These are phyloP conservation scores for Fraxinus greggii DNA, from an alignment of 305 asterid genomes.

Conservation along the genomic window DNA sequence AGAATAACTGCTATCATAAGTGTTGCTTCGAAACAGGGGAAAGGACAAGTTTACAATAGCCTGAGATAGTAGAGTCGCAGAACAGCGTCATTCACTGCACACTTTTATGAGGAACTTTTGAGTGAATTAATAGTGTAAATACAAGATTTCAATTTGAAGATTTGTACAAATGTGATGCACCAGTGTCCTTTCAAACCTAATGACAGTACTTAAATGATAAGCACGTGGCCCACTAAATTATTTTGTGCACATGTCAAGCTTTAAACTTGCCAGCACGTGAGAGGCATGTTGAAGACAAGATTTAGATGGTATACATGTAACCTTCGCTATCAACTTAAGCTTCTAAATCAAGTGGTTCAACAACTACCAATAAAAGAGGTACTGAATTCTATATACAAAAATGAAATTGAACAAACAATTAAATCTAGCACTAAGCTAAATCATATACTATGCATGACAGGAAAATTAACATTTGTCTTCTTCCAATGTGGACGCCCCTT, in stretches of 20 bases:
- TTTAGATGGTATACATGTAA: background rate
- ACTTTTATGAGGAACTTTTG: background rate
- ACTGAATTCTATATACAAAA: background rate
- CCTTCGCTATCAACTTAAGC: background rate
- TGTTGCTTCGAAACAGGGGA: background rate
- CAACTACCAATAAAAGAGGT: background rate
- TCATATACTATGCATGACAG: background rate
- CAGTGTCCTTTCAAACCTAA: background rate
- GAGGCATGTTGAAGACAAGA: background rate
- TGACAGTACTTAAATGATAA: background rate
- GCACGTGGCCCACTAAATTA: background rate
- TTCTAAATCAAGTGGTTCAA: background rate
- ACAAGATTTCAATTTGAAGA: constrained; percentile 8
- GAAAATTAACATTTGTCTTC: background rate
- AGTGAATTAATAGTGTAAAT: constrained; percentile 2
- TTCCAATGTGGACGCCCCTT: background rate
- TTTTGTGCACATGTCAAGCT: background rate
- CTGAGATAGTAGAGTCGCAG: background rate
- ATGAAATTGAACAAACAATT: background rate
- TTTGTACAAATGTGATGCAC: constrained; percentile 16
- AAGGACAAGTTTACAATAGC: background rate
- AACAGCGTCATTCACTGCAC: constrained; percentile 7
- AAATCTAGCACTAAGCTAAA: background rate
- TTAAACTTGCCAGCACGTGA: background rate
- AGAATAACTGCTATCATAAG: background rate